Evolutionary conservation across 306 rosid genomes (phyloP).

Genomic region (Quercus mongolica): DNA sequence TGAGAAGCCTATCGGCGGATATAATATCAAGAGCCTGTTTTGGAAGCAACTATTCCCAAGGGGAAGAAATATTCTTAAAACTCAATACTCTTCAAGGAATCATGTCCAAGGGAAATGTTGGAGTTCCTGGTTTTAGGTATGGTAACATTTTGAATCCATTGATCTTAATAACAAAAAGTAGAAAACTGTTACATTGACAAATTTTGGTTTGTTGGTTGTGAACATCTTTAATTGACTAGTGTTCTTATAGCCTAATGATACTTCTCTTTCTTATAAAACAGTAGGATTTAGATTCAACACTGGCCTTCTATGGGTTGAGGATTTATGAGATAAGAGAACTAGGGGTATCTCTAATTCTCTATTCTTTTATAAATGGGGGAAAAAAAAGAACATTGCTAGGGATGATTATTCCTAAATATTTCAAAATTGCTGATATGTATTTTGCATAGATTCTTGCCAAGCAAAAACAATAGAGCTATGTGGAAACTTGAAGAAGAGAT

Average conservation of each 20-base stretch:
- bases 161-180: background rate
- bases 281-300: too few relatives aligned
- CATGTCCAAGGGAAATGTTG: constrained; percentile 36
- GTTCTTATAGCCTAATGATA: background rate
- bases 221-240: background rate
- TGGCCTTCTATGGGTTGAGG: too few relatives aligned
- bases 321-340: too few relatives aligned
- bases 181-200: background rate
- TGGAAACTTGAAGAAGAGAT: constrained; percentile 67
- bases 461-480: constrained; percentile 39
- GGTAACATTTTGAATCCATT: background rate
- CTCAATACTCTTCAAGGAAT: too few relatives aligned
- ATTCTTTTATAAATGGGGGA: too few relatives aligned
- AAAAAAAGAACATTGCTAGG: too few relatives aligned
- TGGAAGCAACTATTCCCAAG: too few relatives aligned
- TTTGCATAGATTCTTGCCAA: constrained; percentile 52
- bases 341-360: too few relatives aligned
- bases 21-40: too few relatives aligned
- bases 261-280: too few relatives aligned
- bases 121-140: constrained; percentile 64
- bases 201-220: background rate
- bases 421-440: background rate
- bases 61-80: too few relatives aligned
- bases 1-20: too few relatives aligned
- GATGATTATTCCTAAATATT: background rate